Evolutionary conservation across 2,329 filamentous ascomycete genomes (phyloP).

Genomic region (Venturia pyrina): DNA sequence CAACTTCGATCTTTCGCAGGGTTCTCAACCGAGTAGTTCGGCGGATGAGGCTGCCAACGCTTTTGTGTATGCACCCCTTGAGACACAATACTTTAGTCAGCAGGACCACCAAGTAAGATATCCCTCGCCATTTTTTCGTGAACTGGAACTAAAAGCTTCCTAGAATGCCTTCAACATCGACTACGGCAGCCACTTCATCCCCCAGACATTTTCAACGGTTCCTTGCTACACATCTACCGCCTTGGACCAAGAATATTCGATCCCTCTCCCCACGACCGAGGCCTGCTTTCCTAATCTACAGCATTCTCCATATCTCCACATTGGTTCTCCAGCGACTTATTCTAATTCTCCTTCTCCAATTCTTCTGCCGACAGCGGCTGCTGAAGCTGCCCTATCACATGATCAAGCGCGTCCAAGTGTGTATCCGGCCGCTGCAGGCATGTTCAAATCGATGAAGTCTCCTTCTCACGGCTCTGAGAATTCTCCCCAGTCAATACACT

Average conservation of each 20-base stretch:
- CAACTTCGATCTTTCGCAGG: background rate
- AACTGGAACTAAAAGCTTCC: background rate
- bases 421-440: background rate
- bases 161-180: constrained; percentile 5
- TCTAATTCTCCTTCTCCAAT: background rate
- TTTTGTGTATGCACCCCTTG: constrained; percentile 3
- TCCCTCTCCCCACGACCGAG: background rate
- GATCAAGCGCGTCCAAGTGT: background rate
- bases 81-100: background rate
- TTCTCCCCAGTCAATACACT: constrained; percentile 2
- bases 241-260: background rate
- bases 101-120: background rate
- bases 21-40: background rate
- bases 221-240: constrained; percentile 2
- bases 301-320: constrained; percentile 6
- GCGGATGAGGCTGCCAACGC: background rate
- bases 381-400: background rate
- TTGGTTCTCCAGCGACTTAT: background rate
- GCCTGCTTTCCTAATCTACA: background rate
- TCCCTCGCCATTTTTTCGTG: background rate
- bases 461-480: background rate
- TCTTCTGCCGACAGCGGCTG: background rate
- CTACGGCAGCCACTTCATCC: background rate
- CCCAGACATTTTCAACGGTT: background rate
- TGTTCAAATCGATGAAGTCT: background rate